Evolutionary conservation across 1,139 yeast species (phyloP), one percentile per base, ranked within the genome.

Genomic region (Insectozyma bohioensis): DNA sequence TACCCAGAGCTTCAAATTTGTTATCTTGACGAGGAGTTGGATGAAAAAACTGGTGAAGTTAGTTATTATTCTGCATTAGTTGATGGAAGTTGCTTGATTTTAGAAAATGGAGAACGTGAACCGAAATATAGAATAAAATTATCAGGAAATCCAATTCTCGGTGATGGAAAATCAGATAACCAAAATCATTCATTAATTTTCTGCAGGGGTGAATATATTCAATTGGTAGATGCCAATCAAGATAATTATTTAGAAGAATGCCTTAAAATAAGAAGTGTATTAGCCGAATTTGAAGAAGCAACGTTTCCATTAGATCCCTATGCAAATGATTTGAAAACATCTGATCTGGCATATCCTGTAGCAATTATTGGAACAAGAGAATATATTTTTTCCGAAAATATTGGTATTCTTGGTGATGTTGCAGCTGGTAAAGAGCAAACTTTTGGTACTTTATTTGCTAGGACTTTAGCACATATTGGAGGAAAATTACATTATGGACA

Each of bases 401-500:
- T 70, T 34, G 79, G 80, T 3, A 63, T 74, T 14, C 51, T 74
- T 24, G 79, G 79, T 6, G 80, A 74, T 48, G 67, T 74, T 30
- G 79, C 80, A 0, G 79, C 79, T 6, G 78, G 78, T 4, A 74
- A 74, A 39, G 80, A 74, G 43, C 79, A 73, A 52, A 73, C 79
- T 1, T 74, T 74, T 53, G 79, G 79, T 7, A 74, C 79, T 0
- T 55, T 74, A 30, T 74, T 71, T 54, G 76, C 79, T 0, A 56
- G 80, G 49, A 74, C 80, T 0, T 56, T 73, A 32, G 78, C 78
- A 3, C 74, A 71, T 40, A 67, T 74, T 38, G 79, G 78, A 1
- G 79, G 78, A 1, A 74, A 73, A 41, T 52, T 74, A 18, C 80
- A 74, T 39, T 74, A 74, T 49, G 80, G 80, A 0, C 80, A 74